A percentile compares a stretch with the other conserved stretches of the same genome.
Evolutionary conservation across 768 basidiomycete genomes (phyloP).

Genomic region (Naganishia friedmannii): DNA sequence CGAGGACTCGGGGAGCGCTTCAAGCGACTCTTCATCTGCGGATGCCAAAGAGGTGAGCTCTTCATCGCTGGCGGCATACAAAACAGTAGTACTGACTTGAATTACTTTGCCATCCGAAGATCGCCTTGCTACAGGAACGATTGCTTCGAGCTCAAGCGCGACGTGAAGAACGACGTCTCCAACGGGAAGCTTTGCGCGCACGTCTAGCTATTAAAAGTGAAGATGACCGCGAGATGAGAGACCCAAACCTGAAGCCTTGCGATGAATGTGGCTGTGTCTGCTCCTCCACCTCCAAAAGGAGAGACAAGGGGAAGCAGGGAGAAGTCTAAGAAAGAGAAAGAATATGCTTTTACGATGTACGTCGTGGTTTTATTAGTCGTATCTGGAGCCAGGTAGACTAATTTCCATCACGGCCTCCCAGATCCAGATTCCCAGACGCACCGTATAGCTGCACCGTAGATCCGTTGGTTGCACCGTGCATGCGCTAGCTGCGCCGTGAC

Average conservation of each 20-base stretch:
- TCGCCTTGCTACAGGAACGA: neutral
- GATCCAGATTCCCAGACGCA: too few relatives aligned
- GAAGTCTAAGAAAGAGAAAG: neutral
- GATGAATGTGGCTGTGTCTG: neutral
- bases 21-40: neutral
- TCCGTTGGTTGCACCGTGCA: too few relatives aligned
- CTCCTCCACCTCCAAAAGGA: neutral
- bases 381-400: too few relatives aligned
- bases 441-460: too few relatives aligned
- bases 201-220: neutral
- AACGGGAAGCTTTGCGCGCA: neutral
- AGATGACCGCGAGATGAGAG: neutral
- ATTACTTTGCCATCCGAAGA: neutral
- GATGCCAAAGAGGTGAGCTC: neutral
- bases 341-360: neutral
- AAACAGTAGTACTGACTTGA: neutral
- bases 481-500: too few relatives aligned
- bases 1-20: neutral
- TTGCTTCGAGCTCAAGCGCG: conserved; percentile 7
- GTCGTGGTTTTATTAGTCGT: neutral
- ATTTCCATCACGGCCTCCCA: too few relatives aligned
- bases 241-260: conserved; percentile 1
- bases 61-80: neutral
- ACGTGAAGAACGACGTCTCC: conserved; percentile 7
- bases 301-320: conserved; percentile 8